Percentiles rank a stretch among this genome's conserved stretches.
Evolutionary conservation across 148 eudicot species (phyloP).

Genomic region (Silene latifolia): DNA sequence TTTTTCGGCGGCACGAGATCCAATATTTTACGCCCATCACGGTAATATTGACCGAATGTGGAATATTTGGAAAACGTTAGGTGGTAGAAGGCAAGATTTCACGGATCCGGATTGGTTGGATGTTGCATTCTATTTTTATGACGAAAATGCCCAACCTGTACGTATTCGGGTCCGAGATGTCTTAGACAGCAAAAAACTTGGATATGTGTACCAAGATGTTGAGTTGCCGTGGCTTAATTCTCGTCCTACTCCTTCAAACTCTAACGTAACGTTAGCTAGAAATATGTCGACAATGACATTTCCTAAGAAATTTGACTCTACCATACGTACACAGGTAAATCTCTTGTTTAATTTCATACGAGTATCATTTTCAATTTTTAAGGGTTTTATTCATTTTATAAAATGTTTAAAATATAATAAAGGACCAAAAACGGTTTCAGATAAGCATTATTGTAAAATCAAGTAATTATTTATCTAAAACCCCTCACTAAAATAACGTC

Average conservation of each 20-base stretch:
- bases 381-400: not conserved
- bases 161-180: conserved; percentile 51
- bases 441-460: too few species aligned
- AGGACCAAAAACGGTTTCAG: too few species aligned
- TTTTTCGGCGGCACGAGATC: conserved; percentile 63
- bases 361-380: not conserved
- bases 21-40: conserved; percentile 67
- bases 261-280: not conserved
- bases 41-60: conserved; percentile 61
- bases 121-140: conserved; percentile 49
- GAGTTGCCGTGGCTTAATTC: conserved; percentile 49
- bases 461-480: too few species aligned
- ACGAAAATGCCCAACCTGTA: conserved; percentile 55
- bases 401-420: too few species aligned
- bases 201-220: conserved; percentile 60
- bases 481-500: too few species aligned
- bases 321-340: conserved; percentile 36
- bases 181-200: conserved; percentile 46
- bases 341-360: not conserved
- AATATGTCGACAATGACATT: not conserved
- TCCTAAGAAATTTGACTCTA: conserved; percentile 40
- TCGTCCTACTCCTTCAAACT: conserved; percentile 28
- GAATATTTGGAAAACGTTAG: conserved; percentile 63
- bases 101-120: conserved; percentile 54
- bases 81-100: conserved; percentile 43